phyloP scores from a whole-genome alignment of 371 early-diverging fungal species.

The Mucor saturninus region DNA sequence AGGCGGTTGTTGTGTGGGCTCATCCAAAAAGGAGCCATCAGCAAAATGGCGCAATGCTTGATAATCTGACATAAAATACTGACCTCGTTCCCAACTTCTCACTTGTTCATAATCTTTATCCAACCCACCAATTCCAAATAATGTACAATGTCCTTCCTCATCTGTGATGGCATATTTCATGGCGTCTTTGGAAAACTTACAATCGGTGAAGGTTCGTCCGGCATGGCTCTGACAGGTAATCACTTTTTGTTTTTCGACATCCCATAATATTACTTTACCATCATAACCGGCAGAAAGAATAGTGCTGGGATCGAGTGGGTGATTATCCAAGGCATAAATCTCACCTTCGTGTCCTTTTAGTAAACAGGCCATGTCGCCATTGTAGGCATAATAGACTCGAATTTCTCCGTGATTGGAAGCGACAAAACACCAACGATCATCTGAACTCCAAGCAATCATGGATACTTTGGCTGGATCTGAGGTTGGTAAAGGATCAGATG shows the following conservation, averaged over 20 bases:
- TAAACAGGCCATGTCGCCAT: conserved; percentile 58
- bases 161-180: conserved; percentile 71
- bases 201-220: conserved; percentile 50
- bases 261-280: conserved; percentile 86
- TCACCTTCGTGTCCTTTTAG: conserved; percentile 68
- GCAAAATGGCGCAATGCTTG: conserved; percentile 65
- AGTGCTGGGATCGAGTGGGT: conserved; percentile 72
- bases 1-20: conserved; percentile 69
- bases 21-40: conserved; percentile 75
- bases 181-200: conserved; percentile 63
- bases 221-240: conserved; percentile 38
- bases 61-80: conserved; percentile 79
- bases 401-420: conserved; percentile 67
- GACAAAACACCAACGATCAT: conserved; percentile 65
- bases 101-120: conserved; percentile 64
- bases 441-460: conserved; percentile 64
- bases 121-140: conserved; percentile 70
- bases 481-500: neutral
- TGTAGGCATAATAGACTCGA: conserved; percentile 63
- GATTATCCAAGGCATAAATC: conserved; percentile 77
- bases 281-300: conserved; percentile 86
- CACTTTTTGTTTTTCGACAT: conserved; percentile 39
- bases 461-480: conserved; percentile 47
- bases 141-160: conserved; percentile 69
- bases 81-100: conserved; percentile 66